Base-by-base conservation (phyloP, 768 basidiomycete genomes). In the Cystobasidium ongulense region DNA sequence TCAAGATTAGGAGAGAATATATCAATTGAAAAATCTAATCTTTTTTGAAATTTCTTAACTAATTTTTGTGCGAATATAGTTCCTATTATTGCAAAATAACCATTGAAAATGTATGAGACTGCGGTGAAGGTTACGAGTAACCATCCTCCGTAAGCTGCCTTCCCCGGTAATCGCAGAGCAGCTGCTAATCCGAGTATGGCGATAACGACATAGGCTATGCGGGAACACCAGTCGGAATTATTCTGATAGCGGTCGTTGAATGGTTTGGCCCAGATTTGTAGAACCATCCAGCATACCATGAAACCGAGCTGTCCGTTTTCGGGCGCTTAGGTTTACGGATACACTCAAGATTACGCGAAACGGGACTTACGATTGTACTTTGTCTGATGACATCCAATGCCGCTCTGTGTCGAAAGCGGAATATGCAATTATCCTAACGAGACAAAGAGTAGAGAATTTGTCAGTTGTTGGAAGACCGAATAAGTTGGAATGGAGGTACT, bases 1-100 rank as follows among this genome's bases (percentile, higher is more conserved):
- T 70, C 80, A 76, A 74, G 81, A 87, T 85, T 84, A 25, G 90
- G 90, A 18, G 89, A 90, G 79, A 91, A 91, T 63, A 91, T 85
- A 79, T 91, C 90, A 75, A 91, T 85, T 80, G 88, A 89, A 81
- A 90, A 90, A 81, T 91, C 89, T 41, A 91, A 84, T 29, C 90
- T 85, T 29, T 72, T 39, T 43, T 78, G 75, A 4, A 64, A 54
- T 10, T 67, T 83, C 80, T 91, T 90, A 38, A 90, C 84, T 31
- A 84, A 35, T 15, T 84, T 83, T 64, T 87, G 87, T 68, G 84
- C 81, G 74, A 85, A 79, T 41, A 81, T 79, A 73, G 84, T 81
- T 76, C 87, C 84, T 77, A 90, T 86, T 53, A 87, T 74, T 8
- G 84, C 82, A 79, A 90, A 91, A 82, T 90, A 79, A 21, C 61